Evolutionary conservation across 2,329 filamentous ascomycete genomes (phyloP).

Genomic region (Zasmidium citrigriseum): DNA sequence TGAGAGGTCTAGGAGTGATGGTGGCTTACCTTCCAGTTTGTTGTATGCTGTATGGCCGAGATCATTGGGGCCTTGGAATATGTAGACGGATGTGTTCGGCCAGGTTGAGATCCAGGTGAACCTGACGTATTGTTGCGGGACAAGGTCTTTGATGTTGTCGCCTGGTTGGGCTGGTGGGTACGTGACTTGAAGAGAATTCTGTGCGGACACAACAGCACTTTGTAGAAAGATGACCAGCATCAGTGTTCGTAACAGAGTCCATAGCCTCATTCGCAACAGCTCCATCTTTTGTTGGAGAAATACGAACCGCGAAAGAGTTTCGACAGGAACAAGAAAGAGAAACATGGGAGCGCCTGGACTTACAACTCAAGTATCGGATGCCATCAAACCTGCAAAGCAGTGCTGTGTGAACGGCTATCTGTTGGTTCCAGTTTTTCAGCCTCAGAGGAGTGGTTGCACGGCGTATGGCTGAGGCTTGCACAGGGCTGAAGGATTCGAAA

Average conservation of each 20-base stretch:
- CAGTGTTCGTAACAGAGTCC: background rate
- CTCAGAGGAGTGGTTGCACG: too few species aligned
- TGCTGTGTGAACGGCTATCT: too few species aligned
- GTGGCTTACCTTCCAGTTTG: background rate
- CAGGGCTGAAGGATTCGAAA: too few species aligned
- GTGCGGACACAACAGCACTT: background rate
- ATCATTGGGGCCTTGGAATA: background rate
- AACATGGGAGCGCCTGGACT: too few species aligned
- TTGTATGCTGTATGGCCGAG: background rate
- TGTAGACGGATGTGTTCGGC: background rate
- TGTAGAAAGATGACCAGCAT: background rate
- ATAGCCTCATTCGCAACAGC: background rate
- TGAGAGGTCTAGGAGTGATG: background rate
- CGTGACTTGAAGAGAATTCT: background rate
- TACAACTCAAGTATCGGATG: too few species aligned
- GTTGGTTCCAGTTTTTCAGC: too few species aligned
- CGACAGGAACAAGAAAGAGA: too few species aligned
- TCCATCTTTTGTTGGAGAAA: too few species aligned
- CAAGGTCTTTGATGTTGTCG: background rate
- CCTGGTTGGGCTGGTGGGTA: background rate
- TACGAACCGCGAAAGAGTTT: too few species aligned
- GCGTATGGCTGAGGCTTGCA: too few species aligned
- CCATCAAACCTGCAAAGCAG: too few species aligned
- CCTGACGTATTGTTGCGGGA: background rate
- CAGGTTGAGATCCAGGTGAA: background rate